phyloP scores from a whole-genome alignment of 2,329 filamentous ascomycete genomes.

The Ascochyta koolunga region DNA sequence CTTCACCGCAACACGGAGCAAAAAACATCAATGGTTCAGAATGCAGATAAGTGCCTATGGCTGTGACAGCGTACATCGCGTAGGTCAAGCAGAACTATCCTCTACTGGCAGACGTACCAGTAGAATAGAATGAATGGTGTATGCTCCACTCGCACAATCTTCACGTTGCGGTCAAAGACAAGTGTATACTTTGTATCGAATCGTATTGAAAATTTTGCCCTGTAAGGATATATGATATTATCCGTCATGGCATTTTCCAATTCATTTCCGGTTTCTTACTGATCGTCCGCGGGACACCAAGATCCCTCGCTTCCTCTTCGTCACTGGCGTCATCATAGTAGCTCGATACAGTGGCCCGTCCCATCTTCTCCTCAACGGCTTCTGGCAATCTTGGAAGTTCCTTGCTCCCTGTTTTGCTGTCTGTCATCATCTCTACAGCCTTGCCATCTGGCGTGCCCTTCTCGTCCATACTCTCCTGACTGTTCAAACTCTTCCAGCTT shows the following conservation, averaged over 20 bases:
- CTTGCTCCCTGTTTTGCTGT: not conserved
- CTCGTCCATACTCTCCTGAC: not conserved
- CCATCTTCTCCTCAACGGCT: conserved; percentile 1
- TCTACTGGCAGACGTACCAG: too few species aligned
- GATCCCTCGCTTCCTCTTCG: conserved; percentile 10
- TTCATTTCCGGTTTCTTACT: not conserved
- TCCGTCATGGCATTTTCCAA: not conserved
- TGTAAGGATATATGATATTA: not conserved
- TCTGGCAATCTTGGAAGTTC: conserved; percentile 1
- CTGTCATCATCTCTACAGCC: not conserved
- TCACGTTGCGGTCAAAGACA: too few species aligned
- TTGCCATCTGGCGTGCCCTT: not conserved
- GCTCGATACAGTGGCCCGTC: not conserved
- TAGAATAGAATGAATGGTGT: too few species aligned
- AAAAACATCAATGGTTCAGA: too few species aligned
- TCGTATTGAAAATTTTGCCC: not conserved
- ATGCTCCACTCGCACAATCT: too few species aligned
- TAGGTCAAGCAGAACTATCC: too few species aligned
- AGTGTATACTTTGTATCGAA: too few species aligned
- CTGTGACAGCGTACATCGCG: too few species aligned
- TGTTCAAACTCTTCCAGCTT: conserved; percentile 10
- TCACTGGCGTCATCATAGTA: conserved; percentile 25
- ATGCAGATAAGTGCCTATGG: too few species aligned
- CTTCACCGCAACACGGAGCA: too few species aligned
- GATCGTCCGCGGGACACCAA: conserved; percentile 7